Conservation (phyloP, 768 basidiomycete genomes). For the Panaeolus papilionaceus region DNA sequence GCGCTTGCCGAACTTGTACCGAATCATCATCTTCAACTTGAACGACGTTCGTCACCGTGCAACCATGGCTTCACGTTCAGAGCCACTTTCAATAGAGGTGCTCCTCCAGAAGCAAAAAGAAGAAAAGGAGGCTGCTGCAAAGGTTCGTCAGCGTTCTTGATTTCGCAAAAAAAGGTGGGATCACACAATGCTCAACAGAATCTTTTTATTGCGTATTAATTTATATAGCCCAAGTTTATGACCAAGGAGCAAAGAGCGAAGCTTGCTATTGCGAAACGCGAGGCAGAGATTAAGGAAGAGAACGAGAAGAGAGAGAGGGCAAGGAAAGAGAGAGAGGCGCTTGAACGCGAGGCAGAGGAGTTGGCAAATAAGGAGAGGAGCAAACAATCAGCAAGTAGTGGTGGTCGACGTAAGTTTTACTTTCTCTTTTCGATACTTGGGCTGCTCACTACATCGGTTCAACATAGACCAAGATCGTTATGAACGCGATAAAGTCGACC, state of each 20-base stretch:
- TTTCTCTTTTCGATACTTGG: constrained; percentile 24
- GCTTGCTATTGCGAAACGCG: constrained; percentile 86
- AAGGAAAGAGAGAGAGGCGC: constrained; percentile 64
- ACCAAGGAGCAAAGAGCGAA: constrained; percentile 91
- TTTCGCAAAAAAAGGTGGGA: not conserved
- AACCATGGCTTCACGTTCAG: constrained; percentile 38
- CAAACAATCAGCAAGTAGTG: constrained; percentile 46
- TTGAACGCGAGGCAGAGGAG: constrained; percentile 81
- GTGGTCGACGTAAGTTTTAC: constrained; percentile 47
- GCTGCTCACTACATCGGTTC: constrained; percentile 24
- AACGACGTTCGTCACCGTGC: constrained; percentile 33
- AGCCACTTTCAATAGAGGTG: constrained; percentile 89
- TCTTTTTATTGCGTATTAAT: not conserved
- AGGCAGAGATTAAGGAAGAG: constrained; percentile 80
- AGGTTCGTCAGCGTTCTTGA: constrained; percentile 52
- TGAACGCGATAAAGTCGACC: constrained; percentile 46
- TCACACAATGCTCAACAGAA: constrained; percentile 6
- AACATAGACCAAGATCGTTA: constrained; percentile 60
- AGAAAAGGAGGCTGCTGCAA: constrained; percentile 90
- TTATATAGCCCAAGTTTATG: constrained; percentile 86
- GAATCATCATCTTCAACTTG: constrained; percentile 42
- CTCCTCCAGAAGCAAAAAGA: constrained; percentile 86
- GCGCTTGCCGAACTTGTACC: constrained; percentile 8
- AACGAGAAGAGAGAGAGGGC: constrained; percentile 68
- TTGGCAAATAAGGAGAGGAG: constrained; percentile 57